Conservation (phyloP, 805 yeast species). For the Saccharomycopsis vini region DNA sequence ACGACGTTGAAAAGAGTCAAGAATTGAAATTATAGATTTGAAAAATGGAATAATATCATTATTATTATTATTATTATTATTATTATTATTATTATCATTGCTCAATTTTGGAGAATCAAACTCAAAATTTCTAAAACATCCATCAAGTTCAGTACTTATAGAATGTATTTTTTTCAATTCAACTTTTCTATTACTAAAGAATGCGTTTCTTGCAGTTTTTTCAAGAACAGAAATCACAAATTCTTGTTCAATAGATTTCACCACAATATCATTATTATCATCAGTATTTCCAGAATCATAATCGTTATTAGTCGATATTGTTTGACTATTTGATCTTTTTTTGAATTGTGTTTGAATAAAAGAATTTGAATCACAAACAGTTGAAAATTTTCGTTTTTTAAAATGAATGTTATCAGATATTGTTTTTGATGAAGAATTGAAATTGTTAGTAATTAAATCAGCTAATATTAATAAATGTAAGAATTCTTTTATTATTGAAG, state of each 20-base stretch:
- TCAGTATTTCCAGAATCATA: no score
- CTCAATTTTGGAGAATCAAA: background rate
- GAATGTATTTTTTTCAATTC: no score
- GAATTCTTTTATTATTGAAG: constrained; percentile 12
- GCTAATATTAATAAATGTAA: constrained; percentile 8
- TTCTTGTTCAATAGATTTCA: constrained; percentile 13
- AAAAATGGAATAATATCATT: background rate
- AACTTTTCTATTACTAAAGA: no score
- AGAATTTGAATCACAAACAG: no score
- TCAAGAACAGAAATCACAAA: constrained; percentile 6
- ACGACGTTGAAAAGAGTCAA: constrained; percentile 2
- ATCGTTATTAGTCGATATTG: no score
- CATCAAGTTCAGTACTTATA: background rate
- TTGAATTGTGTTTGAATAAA: no score
- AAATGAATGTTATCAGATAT: background rate
- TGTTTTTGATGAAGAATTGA: constrained; percentile 1
- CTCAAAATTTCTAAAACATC: background rate
- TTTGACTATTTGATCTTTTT: no score
- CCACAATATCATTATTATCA: background rate
- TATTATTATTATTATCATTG: background rate
- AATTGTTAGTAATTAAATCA: constrained; percentile 8
- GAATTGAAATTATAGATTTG: constrained; percentile 7
- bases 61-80: background rate
- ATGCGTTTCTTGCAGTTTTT: background rate
- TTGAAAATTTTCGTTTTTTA: no score